Evolutionary conservation across 257 asterid species (phyloP), one percentile per base, ranked within the genome.

Genomic region (Pogostemon cablin): DNA sequence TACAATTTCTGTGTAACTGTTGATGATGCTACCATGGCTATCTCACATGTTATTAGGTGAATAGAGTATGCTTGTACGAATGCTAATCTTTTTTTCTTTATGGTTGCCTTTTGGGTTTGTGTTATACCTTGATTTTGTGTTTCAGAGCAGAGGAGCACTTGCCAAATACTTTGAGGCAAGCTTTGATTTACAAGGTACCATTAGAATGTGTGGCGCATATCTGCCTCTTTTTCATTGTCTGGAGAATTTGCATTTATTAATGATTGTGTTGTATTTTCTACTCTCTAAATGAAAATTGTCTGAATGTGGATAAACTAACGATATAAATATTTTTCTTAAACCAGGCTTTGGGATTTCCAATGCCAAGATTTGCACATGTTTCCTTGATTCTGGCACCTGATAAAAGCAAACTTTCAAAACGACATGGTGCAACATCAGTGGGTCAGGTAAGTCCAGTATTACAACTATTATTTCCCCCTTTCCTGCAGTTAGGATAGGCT

Each of bases 401-500:
- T 81, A 86, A 81, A 79, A 93, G 97, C 88, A 93, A 93, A 81
- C 97, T 93, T 67, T 93, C 97, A 34, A 93, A 93, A 80, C 85
- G 98, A 76, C 98, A 93, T 73, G 98, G 98, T 71, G 98, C 98
- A 61, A 93, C 97, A 75, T 93, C 97, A 52, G 97, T 93, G 40
- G 98, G 98, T 49, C 98, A 93, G 98, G 98, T 93, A 76, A 74
- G 32, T 71, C 61, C 71, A 37, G 50, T 38, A 40, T 35, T 12
- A 58, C 59, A 40, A 69, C 39, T 71, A 58, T 63, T 56, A 63
- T 49, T 56, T 49, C 52, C 52, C 72, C 53, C 43, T 17, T 69
- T 67, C 53, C 56, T 69, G 66, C 58, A 62, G 67, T 73, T 64
- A 67, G 17, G 49, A 67, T 44, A 9, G 74, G 42, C 54, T 40